These are phyloP conservation scores for Zymoseptoria pseudotritici DNA, from an alignment of 2,329 filamentous ascomycete genomes.

Conservation along the genomic window DNA sequence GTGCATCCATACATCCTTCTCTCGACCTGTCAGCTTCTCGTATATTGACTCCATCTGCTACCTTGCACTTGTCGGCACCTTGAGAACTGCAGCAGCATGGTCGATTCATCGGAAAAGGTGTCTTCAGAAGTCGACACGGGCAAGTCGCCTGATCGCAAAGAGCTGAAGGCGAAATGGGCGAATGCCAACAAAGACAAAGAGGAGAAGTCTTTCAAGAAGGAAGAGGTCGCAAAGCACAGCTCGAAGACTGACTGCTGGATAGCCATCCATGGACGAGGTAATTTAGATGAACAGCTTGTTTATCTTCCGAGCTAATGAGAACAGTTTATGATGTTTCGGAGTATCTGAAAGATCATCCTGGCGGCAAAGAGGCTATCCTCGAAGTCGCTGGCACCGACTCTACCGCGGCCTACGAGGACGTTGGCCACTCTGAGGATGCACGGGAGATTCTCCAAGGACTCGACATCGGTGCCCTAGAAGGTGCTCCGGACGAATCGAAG, in stretches of 20 bases:
- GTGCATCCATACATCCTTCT: too few relatives aligned
- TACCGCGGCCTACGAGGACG: slow-evolving; percentile 85
- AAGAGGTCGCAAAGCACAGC: slow-evolving; percentile 94
- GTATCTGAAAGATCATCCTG: slow-evolving; percentile 94
- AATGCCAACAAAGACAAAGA: slow-evolving; percentile 63
- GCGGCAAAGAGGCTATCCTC: slow-evolving; percentile 86
- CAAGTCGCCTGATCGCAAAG: slow-evolving; percentile 11
- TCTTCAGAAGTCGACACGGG: too few relatives aligned
- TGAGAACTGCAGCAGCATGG: background rate
- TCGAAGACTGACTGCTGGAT: slow-evolving; percentile 97
- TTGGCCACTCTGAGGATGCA: slow-evolving; percentile 48
- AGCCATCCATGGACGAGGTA: slow-evolving; percentile 70
- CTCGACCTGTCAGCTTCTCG: too few relatives aligned
- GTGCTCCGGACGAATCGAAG: background rate
- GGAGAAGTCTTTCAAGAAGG: slow-evolving; percentile 63
- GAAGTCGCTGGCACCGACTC: slow-evolving; percentile 96
- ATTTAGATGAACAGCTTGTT: background rate
- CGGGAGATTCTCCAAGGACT: slow-evolving; percentile 35
- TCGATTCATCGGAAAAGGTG: too few relatives aligned
- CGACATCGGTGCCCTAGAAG: slow-evolving; percentile 31
- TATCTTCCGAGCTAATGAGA: background rate
- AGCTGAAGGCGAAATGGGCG: slow-evolving; percentile 20
- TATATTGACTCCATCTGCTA: background rate
- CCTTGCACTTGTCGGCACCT: background rate
- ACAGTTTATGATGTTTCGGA: slow-evolving; percentile 76